Percentiles rank a stretch among this genome's conserved stretches.
These are phyloP conservation scores for Boletus sp. DNA, from an alignment of 1,284 basidiomycete genomes.

Conservation along the genomic window DNA sequence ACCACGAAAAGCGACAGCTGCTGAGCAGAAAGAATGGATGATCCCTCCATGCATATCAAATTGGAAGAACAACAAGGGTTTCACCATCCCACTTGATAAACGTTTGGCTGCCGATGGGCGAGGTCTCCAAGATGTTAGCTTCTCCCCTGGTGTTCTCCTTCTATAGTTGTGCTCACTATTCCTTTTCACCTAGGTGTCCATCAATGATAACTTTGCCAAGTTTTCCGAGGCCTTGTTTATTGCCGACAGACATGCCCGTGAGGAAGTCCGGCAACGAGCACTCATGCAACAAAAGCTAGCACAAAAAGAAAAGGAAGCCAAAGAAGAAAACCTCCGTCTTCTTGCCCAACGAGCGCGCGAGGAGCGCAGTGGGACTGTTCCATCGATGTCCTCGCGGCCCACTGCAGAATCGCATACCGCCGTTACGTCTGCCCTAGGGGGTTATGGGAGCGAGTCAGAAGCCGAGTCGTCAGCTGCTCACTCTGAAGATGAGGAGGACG, in stretches of 20 bases:
- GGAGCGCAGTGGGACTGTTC: constrained; percentile 79
- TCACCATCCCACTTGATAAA: constrained; percentile 98
- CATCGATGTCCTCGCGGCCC: constrained; percentile 47
- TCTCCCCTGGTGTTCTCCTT: background rate
- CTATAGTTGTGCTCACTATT: constrained; percentile 4
- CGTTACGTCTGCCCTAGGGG: constrained; percentile 76
- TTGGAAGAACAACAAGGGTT: constrained; percentile 99
- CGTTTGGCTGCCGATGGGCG: constrained; percentile 96
- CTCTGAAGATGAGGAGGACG: constrained; percentile 60
- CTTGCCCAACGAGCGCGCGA: constrained; percentile 94
- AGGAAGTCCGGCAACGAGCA: constrained; percentile 93
- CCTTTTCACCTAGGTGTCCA: constrained; percentile 67
- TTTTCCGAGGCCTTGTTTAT: constrained; percentile 95
- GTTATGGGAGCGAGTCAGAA: constrained; percentile 77
- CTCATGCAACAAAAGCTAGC: constrained; percentile 98
- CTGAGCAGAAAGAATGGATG: constrained; percentile 99
- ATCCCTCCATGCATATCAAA: constrained; percentile 99
- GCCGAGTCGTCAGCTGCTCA: constrained; percentile 46
- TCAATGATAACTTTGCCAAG: constrained; percentile 99
- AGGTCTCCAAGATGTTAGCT: constrained; percentile 92
- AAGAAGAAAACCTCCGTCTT: constrained; percentile 93
- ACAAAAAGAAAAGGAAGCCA: constrained; percentile 93
- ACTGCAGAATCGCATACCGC: constrained; percentile 57
- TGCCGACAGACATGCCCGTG: constrained; percentile 96
- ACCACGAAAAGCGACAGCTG: constrained; percentile 91